Evolutionary conservation across 176 grass and related monocot genomes (phyloP).

Genomic region (Bromus sterilis): DNA sequence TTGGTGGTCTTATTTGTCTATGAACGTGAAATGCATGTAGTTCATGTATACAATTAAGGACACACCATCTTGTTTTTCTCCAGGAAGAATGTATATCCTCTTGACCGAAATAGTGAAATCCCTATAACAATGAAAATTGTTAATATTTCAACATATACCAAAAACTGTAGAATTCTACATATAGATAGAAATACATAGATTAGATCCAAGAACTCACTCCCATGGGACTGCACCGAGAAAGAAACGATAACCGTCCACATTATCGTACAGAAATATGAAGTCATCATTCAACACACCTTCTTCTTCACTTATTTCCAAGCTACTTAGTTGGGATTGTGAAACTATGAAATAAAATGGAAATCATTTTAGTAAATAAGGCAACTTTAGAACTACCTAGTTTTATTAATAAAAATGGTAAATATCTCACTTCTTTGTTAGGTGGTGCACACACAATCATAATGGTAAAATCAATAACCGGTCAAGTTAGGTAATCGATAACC

Average conservation of each 20-base stretch:
- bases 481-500: too few relatives aligned
- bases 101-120: slow-evolving; percentile 23
- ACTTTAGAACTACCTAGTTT: background rate
- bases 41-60: background rate
- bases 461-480: background rate
- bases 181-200: background rate
- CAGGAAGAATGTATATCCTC: slow-evolving; percentile 34
- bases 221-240: slow-evolving; percentile 33
- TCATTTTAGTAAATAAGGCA: background rate
- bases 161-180: background rate
- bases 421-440: background rate
- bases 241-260: slow-evolving; percentile 20
- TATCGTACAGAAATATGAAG: slow-evolving; percentile 30
- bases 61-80: slow-evolving; percentile 26
- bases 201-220: slow-evolving; percentile 27
- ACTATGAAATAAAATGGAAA: slow-evolving; percentile 9
- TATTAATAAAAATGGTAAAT: background rate
- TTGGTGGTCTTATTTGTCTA: background rate
- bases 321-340: slow-evolving; percentile 20
- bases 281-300: background rate
- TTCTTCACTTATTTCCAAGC: slow-evolving; percentile 8
- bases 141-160: background rate
- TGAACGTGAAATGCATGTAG: background rate
- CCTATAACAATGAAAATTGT: background rate
- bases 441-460: background rate